Evolutionary conservation across 768 basidiomycete genomes (phyloP).

Genomic region (Lyophyllum atratum): DNA sequence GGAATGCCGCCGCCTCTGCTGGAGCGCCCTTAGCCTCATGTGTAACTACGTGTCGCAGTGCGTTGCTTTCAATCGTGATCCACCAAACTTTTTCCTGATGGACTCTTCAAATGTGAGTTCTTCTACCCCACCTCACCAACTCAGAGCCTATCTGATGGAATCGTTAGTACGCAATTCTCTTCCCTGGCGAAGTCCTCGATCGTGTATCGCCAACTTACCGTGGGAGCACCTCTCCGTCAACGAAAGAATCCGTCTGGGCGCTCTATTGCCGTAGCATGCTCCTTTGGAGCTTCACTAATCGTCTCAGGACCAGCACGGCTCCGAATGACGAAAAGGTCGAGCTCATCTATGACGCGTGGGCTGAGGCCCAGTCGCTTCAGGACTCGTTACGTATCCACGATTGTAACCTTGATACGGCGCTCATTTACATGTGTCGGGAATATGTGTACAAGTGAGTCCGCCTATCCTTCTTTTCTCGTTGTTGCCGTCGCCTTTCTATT

Average conservation of each 20-base stretch:
- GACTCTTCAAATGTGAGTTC: constrained; percentile 65
- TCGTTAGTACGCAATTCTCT: constrained; percentile 60
- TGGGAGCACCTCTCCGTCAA: constrained; percentile 47
- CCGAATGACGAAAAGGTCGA: constrained; percentile 57
- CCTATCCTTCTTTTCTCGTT: constrained; percentile 1
- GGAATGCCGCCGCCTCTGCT: constrained; percentile 74
- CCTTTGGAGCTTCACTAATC: constrained; percentile 72
- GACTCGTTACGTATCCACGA: constrained; percentile 66
- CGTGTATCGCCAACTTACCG: constrained; percentile 42
- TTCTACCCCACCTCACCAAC: constrained; percentile 2
- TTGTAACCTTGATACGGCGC: constrained; percentile 69
- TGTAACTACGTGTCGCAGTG: constrained; percentile 70
- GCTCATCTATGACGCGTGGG: constrained; percentile 60
- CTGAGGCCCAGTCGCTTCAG: constrained; percentile 68
- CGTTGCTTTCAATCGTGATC: constrained; percentile 61
- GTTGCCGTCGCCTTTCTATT: too few relatives aligned
- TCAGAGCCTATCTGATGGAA: constrained; percentile 10
- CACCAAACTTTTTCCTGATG: constrained; percentile 58
- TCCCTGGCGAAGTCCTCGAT: constrained; percentile 73
- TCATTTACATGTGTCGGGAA: constrained; percentile 69
- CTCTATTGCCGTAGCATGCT: constrained; percentile 83
- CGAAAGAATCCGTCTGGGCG: constrained; percentile 82
- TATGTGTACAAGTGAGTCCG: constrained; percentile 71
- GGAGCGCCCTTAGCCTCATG: constrained; percentile 71
- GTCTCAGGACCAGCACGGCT: constrained; percentile 43